A percentile compares a stretch with the other conserved stretches of the same genome.
These are phyloP conservation scores for Arabidopsis hybrid DNA, from an alignment of 441 rosid species.

Conservation along the genomic window DNA sequence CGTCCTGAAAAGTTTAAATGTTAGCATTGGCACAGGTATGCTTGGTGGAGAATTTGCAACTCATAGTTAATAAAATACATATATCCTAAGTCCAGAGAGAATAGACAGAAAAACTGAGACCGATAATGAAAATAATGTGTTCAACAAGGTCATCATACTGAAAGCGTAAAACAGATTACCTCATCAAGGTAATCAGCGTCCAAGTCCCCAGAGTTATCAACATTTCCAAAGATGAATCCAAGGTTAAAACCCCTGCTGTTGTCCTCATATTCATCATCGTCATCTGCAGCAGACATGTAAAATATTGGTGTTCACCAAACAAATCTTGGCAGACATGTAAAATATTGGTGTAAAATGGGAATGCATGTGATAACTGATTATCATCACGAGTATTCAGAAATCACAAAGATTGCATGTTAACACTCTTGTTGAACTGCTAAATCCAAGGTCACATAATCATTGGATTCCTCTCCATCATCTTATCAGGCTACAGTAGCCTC, in stretches of 20 bases:
- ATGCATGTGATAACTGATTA: conserved; percentile 2
- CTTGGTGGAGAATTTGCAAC: conserved; percentile 19
- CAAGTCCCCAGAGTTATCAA: conserved; percentile 93
- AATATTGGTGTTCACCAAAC: conserved; percentile 9
- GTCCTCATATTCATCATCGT: conserved; percentile 88
- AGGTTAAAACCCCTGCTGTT: conserved; percentile 73
- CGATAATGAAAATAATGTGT: neutral
- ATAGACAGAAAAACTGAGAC: conserved; percentile 16
- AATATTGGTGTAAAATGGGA: neutral
- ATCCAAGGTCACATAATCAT: conserved; percentile 17
- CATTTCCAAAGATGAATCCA: conserved; percentile 97
- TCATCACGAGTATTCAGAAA: neutral
- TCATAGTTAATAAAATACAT: conserved; percentile 5
- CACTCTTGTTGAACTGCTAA: neutral
- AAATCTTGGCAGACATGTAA: conserved; percentile 13
- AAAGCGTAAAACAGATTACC: conserved; percentile 51
- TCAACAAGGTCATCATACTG: conserved; percentile 21
- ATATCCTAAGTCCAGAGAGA: conserved; percentile 8
- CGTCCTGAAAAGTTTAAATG: conserved; percentile 69
- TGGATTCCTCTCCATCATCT: conserved; percentile 23
- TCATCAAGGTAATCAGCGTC: conserved; percentile 99
- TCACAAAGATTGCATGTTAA: neutral
- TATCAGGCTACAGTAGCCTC: neutral
- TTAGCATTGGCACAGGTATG: conserved; percentile 32
- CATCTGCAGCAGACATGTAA: conserved; percentile 58